Conservation (phyloP, 1,139 yeast species). For the Debaryomyces psychrophilus region DNA sequence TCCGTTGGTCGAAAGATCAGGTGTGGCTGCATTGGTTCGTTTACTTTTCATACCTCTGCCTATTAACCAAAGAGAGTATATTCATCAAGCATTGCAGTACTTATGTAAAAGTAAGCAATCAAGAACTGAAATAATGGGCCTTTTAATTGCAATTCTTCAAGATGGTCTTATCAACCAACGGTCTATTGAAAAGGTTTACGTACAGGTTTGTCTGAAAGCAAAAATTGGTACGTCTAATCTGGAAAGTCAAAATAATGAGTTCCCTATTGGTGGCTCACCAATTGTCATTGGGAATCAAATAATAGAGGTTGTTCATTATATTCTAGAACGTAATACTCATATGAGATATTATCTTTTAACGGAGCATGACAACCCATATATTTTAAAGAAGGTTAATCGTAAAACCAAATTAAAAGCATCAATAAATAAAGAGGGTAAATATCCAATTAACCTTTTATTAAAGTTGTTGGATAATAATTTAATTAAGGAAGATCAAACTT, state of each 20-base stretch:
- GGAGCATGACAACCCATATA: constrained; percentile 71
- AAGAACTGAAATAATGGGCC: constrained; percentile 73
- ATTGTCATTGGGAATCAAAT: constrained; percentile 74
- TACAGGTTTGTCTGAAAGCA: constrained; percentile 50
- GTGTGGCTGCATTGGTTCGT: constrained; percentile 73
- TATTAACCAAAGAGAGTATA: constrained; percentile 61
- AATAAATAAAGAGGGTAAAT: constrained; percentile 51
- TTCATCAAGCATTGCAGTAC: constrained; percentile 68
- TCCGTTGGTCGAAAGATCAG: constrained; percentile 75
- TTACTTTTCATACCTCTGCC: constrained; percentile 76
- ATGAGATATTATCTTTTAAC: constrained; percentile 76
- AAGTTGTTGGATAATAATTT: constrained; percentile 62
- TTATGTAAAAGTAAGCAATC: constrained; percentile 80
- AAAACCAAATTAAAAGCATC: constrained; percentile 43
- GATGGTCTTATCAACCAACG: constrained; percentile 71
- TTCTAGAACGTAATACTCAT: constrained; percentile 70
- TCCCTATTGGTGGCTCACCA: constrained; percentile 70
- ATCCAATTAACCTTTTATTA: constrained; percentile 73
- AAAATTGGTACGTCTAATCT: constrained; percentile 18
- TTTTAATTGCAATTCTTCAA: constrained; percentile 67
- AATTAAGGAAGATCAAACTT: constrained; percentile 69
- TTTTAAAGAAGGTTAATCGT: constrained; percentile 47
- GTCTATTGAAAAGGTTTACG: constrained; percentile 67
- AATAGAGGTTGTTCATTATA: constrained; percentile 71
- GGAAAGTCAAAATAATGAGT: constrained; percentile 26